A percentile compares a stretch with the other conserved stretches of the same genome.
These are phyloP conservation scores for Mitragyna speciosa DNA, from an alignment of 257 asterid genomes.

Conservation along the genomic window DNA sequence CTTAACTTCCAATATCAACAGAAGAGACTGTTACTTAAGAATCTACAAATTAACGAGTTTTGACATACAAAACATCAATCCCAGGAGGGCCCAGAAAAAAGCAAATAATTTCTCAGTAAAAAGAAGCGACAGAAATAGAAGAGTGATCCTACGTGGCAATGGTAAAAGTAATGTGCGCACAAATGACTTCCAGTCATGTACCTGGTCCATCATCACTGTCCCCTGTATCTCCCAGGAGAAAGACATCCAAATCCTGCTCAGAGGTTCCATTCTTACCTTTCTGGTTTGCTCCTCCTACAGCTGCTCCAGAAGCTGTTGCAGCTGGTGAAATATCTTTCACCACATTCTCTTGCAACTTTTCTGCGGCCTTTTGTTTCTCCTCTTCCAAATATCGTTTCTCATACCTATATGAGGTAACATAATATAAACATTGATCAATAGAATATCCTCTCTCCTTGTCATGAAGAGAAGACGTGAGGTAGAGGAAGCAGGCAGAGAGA, in stretches of 20 bases:
- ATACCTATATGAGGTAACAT: conserved; percentile 44
- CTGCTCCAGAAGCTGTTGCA: conserved; percentile 45
- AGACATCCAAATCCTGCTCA: conserved; percentile 92
- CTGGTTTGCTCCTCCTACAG: conserved; percentile 35
- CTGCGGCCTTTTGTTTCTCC: conserved; percentile 47
- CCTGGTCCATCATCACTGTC: conserved; percentile 90
- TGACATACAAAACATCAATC: too few species aligned
- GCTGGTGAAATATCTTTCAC: conserved; percentile 46
- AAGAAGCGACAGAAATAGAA: background rate
- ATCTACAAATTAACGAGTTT: too few species aligned
- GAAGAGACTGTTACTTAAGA: background rate
- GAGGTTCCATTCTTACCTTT: conserved; percentile 50
- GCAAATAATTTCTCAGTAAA: too few species aligned
- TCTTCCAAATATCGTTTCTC: conserved; percentile 71
- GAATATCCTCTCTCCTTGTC: background rate
- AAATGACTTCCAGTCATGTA: conserved; percentile 22
- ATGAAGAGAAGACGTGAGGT: background rate
- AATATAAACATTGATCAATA: conserved; percentile 21
- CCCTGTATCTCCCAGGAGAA: conserved; percentile 84
- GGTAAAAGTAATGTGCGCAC: background rate
- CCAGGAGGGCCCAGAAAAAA: too few species aligned
- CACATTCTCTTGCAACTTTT: conserved; percentile 44
- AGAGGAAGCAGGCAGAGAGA: background rate
- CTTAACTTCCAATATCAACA: background rate
- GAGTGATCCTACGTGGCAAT: too few species aligned